phyloP scores from a whole-genome alignment of 2,329 filamentous ascomycete genomes.

The Ceratocystis papillata region DNA sequence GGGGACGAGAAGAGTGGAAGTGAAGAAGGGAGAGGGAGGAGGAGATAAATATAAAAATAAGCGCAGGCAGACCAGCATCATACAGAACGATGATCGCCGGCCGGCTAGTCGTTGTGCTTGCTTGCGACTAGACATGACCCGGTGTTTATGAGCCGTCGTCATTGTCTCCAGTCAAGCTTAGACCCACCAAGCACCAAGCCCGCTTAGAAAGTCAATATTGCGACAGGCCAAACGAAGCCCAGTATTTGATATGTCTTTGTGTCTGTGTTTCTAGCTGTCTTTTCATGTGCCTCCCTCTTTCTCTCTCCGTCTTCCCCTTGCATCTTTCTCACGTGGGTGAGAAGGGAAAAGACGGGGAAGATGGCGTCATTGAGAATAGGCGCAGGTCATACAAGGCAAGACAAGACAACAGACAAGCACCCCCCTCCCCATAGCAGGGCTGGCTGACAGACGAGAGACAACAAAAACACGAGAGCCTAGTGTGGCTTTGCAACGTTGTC shows the following conservation, averaged over 20 bases:
- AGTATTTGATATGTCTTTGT: background rate
- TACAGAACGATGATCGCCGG: background rate
- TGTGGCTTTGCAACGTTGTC: background rate
- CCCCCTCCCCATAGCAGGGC: background rate
- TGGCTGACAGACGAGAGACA: background rate
- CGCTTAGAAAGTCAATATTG: constrained; percentile 1
- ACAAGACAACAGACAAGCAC: background rate
- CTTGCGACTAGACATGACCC: background rate
- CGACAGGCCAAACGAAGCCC: too few relatives aligned
- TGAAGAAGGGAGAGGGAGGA: background rate
- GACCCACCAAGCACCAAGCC: background rate
- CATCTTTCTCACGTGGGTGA: background rate
- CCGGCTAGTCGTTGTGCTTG: background rate
- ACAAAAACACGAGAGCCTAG: too few relatives aligned
- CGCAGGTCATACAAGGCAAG: background rate
- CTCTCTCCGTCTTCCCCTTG: background rate
- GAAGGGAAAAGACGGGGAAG: background rate
- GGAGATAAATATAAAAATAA: background rate
- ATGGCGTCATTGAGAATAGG: background rate
- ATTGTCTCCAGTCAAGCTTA: too few relatives aligned
- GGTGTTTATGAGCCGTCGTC: too few relatives aligned
- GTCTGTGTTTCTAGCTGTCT: background rate
- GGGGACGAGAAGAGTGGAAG: background rate
- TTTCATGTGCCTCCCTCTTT: background rate
- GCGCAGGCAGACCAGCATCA: background rate